Evolutionary conservation across 805 yeast species (phyloP), one percentile per base, ranked within the genome.

Genomic region (Yarrowia sp.): DNA sequence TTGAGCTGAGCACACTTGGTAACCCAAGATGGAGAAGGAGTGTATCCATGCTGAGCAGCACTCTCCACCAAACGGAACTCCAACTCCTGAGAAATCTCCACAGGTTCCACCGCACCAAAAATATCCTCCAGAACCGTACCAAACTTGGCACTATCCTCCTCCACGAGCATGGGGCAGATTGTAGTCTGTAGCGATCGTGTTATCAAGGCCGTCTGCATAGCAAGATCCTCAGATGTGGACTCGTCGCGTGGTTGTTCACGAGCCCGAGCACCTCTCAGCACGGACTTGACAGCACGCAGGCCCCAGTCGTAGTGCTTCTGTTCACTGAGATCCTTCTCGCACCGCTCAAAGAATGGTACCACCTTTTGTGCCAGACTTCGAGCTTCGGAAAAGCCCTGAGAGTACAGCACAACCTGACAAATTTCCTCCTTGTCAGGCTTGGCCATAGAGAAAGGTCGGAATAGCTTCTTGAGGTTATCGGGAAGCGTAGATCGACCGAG

Each of bases 261-360:
- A 11, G 51, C 2, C 9, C 46, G 33, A 68, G 92, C 85, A 64
- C 81, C 82, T 9, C 78, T 74, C 17, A 93, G 73, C 0, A 87
- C 83, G 40, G 85, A 80, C 71, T 92, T 93, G 65, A 93, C 73
- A 0, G 96, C 86, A 66, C 98, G 80, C 46, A 93, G 76, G 0
- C 98, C 97, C 81, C 93, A 93, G 71, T 93, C 98, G 70, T 93
- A 93, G 72, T 93, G 98, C 4, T 74, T 71, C 71, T 90, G 97
- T 0, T 67, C 22, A 0, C 89, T 80, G 12, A 84, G 74, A 0
- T 66, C 58, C 0, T 16, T n/a, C 2, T 73, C 71, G n/a, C 93
- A 72, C 0, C 71, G 72, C 0, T 67, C 67, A 67, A 90, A 87
- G 32, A 90, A 79, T 0, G 82, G 79, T 0, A 88, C 89, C 17